A percentile compares a stretch with the other conserved stretches of the same genome.
Conservation (phyloP, 2,329 filamentous ascomycete species). For the Fusarium papillatum region DNA sequence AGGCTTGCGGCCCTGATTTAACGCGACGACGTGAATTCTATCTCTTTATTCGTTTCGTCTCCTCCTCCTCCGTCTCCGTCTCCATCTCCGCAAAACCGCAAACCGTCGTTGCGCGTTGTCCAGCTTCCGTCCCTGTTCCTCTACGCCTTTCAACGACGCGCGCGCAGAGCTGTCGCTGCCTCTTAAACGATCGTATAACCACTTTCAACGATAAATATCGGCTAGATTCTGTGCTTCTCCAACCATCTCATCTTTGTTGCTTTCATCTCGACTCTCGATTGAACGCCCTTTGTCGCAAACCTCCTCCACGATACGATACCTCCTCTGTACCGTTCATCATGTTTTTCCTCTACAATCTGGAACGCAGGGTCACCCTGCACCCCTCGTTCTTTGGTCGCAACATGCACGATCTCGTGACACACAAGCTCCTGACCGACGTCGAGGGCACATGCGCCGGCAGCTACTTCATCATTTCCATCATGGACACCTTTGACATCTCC, state of each 20-base stretch:
- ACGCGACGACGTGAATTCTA: slow-evolving; percentile 33
- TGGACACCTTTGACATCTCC: slow-evolving; percentile 96
- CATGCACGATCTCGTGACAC: slow-evolving; percentile 91
- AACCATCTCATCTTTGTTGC: background rate
- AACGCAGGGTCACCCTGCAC: slow-evolving; percentile 94
- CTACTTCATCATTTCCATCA: slow-evolving; percentile 98
- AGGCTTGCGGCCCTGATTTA: slow-evolving; percentile 34
- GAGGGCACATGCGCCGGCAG: slow-evolving; percentile 96
- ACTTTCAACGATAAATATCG: slow-evolving; percentile 2
- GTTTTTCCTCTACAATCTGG: slow-evolving; percentile 99
- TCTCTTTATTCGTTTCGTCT: slow-evolving; percentile 10
- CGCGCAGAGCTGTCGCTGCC: slow-evolving; percentile 1
- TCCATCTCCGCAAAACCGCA: slow-evolving; percentile 1
- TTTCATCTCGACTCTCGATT: background rate
- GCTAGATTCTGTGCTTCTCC: background rate
- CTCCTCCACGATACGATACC: background rate
- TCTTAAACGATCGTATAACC: slow-evolving; percentile 19
- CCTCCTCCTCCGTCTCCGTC: slow-evolving; percentile 13
- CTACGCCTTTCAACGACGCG: slow-evolving; percentile 11
- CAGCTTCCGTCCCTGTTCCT: slow-evolving; percentile 8
- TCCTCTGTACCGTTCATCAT: slow-evolving; percentile 61
- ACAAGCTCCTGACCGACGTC: slow-evolving; percentile 91
- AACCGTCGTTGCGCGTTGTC: slow-evolving; percentile 18
- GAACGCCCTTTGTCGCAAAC: slow-evolving; percentile 5
- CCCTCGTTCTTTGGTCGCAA: slow-evolving; percentile 97